phyloP scores from a whole-genome alignment of 2,329 filamentous ascomycete genomes.

The Fonsecaea multimorphosa region DNA sequence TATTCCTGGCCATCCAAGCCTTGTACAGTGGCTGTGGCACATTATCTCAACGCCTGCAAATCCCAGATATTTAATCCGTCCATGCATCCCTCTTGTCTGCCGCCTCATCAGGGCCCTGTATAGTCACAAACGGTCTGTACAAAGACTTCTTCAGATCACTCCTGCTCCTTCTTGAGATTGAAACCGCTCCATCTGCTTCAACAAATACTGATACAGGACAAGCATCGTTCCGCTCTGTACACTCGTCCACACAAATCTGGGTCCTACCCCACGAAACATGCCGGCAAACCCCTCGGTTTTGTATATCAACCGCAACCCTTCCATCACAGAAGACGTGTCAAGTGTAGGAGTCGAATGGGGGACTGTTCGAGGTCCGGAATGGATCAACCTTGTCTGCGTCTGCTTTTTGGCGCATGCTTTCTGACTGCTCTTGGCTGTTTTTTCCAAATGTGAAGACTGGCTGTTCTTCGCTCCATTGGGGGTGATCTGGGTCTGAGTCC shows the following conservation, averaged over 20 bases:
- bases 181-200: slow-evolving; percentile 72
- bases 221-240: slow-evolving; percentile 97
- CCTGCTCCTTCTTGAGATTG: slow-evolving; percentile 31
- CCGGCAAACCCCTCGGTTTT: slow-evolving; percentile 84
- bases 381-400: slow-evolving; percentile 43
- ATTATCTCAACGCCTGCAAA: slow-evolving; percentile 16
- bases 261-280: slow-evolving; percentile 94
- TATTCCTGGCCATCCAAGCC: slow-evolving; percentile 16
- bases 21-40: neutral
- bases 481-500: slow-evolving; percentile 89
- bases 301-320: slow-evolving; percentile 85
- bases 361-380: slow-evolving; percentile 57
- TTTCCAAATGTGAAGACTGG: slow-evolving; percentile 35
- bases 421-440: slow-evolving; percentile 20
- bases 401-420: slow-evolving; percentile 21
- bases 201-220: slow-evolving; percentile 87
- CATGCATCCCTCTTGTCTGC: neutral
- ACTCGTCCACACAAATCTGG: slow-evolving; percentile 93
- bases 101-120: neutral
- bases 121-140: slow-evolving; percentile 13
- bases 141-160: slow-evolving; percentile 29
- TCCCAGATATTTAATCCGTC: slow-evolving; percentile 6
- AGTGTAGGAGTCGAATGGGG: slow-evolving; percentile 79
- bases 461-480: slow-evolving; percentile 47
- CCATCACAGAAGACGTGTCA: slow-evolving; percentile 87